These are phyloP conservation scores for Murraya koenigii DNA, from an alignment of 345 rosid species.

Conservation along the genomic window DNA sequence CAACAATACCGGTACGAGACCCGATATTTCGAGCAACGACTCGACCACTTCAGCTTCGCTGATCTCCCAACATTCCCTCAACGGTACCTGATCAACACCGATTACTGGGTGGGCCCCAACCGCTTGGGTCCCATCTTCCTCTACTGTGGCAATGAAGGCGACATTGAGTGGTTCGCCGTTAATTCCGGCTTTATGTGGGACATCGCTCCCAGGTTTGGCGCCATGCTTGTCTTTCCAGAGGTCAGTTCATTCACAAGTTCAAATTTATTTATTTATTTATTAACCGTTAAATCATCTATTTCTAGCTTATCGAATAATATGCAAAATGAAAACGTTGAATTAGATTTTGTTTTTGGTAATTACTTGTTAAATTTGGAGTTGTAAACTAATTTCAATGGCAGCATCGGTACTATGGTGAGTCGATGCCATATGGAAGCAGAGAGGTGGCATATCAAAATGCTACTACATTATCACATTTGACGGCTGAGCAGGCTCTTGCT, in stretches of 20 bases:
- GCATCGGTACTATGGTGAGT: conserved; percentile 89
- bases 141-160: conserved; percentile 88
- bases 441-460: conserved; percentile 74
- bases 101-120: conserved; percentile 61
- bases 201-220: conserved; percentile 73
- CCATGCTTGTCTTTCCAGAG: conserved; percentile 78
- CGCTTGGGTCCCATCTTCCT: conserved; percentile 69
- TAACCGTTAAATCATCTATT: background rate
- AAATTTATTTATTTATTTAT: background rate
- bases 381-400: conserved; percentile 23
- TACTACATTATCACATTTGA: conserved; percentile 59
- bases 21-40: conserved; percentile 52
- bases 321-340: background rate
- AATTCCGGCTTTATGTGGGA: conserved; percentile 86
- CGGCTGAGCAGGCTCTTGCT: conserved; percentile 92
- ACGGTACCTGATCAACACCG: conserved; percentile 66
- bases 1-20: conserved; percentile 51
- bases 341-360: background rate
- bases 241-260: conserved; percentile 27
- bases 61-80: conserved; percentile 56
- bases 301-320: background rate
- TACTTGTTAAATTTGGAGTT: background rate
- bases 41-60: conserved; percentile 84
- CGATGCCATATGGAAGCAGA: conserved; percentile 66
- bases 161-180: conserved; percentile 80